Percentiles rank a stretch among this genome's conserved stretches.
These are phyloP conservation scores for Globisporangium parvum DNA, from an alignment of 352 stramenopile species.

Conservation along the genomic window DNA sequence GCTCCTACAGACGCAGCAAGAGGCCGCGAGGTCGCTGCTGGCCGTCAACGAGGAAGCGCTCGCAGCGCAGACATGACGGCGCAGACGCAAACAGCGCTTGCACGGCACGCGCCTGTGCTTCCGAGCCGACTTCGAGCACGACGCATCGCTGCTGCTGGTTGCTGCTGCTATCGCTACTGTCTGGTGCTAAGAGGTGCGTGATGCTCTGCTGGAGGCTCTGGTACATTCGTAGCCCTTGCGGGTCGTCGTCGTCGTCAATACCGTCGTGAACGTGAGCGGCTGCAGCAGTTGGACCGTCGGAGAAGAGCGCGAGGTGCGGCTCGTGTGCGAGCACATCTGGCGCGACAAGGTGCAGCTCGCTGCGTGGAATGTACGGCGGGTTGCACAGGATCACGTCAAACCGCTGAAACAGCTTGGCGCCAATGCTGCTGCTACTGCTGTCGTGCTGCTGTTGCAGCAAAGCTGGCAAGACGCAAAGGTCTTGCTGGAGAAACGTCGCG, in stretches of 20 bases:
- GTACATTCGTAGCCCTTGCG: constrained; percentile 53
- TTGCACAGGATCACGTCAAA: constrained; percentile 77
- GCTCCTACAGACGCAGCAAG: constrained; percentile 17
- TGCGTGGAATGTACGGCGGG: constrained; percentile 62
- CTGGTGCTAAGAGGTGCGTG: constrained; percentile 22
- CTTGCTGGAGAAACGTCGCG: constrained; percentile 24
- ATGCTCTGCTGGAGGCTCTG: constrained; percentile 27
- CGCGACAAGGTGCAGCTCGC: constrained; percentile 48
- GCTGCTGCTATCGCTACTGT: neutral
- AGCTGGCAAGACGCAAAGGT: constrained; percentile 23
- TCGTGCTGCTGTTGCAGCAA: neutral
- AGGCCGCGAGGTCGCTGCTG: constrained; percentile 30
- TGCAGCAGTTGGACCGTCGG: constrained; percentile 24
- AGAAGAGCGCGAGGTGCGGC: constrained; percentile 69
- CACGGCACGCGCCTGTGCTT: constrained; percentile 42
- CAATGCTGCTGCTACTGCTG: neutral
- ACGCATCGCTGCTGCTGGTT: constrained; percentile 8
- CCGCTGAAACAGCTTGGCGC: constrained; percentile 19
- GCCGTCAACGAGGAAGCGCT: constrained; percentile 36
- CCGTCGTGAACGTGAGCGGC: neutral
- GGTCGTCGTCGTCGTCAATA: constrained; percentile 14
- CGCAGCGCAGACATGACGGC: constrained; percentile 14
- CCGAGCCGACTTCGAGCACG: constrained; percentile 55
- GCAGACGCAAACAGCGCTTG: constrained; percentile 26
- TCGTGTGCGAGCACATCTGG: constrained; percentile 57